A percentile compares a stretch with the other conserved stretches of the same genome.
These are phyloP conservation scores for Psophocarpus tetragonolobus DNA, from an alignment of 306 rosid genomes.

Conservation along the genomic window DNA sequence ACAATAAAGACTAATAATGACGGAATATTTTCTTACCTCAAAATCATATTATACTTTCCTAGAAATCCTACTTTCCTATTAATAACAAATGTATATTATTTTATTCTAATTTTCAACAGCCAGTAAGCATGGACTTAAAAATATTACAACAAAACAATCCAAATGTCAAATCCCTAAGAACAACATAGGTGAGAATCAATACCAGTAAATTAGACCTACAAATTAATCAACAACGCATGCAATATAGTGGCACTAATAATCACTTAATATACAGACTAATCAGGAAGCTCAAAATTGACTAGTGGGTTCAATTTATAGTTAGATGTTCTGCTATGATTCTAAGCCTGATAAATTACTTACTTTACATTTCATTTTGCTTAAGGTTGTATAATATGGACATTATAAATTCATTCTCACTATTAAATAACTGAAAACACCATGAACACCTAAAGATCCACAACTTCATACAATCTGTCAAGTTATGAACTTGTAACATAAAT, in stretches of 20 bases:
- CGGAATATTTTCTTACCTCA: no score
- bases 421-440: conserved; percentile 20
- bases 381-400: conserved; percentile 10
- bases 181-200: conserved; percentile 1
- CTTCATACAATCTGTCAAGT: background rate
- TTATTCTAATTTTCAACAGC: no score
- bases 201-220: conserved; percentile 18
- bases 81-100: no score
- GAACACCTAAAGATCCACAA: conserved; percentile 23
- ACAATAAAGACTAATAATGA: no score
- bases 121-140: background rate
- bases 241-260: conserved; percentile 18
- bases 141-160: conserved; percentile 16
- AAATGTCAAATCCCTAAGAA: background rate
- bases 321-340: background rate
- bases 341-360: conserved; percentile 24
- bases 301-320: conserved; percentile 14
- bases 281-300: conserved; percentile 23
- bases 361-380: conserved; percentile 5
- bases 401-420: conserved; percentile 6
- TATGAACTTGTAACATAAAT: conserved; percentile 14
- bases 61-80: no score
- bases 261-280: conserved; percentile 5
- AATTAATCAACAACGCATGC: conserved; percentile 24
- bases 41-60: no score